These are phyloP conservation scores for Colletotrichum salicis DNA, from an alignment of 2,329 filamentous ascomycete species.

Conservation along the genomic window DNA sequence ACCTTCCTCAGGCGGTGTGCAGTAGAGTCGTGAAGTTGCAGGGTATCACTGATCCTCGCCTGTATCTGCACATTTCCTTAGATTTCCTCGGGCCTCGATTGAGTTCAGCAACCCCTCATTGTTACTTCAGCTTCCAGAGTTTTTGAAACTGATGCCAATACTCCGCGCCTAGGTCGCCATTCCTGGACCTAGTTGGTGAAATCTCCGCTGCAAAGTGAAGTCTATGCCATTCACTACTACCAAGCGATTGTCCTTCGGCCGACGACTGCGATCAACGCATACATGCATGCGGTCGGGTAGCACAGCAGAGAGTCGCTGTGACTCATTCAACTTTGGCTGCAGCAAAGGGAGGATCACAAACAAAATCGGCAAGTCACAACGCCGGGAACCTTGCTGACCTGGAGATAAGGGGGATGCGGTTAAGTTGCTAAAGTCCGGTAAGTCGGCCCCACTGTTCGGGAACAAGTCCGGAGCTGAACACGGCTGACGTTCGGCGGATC, in stretches of 20 bases:
- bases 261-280: neutral
- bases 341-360: neutral
- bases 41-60: neutral
- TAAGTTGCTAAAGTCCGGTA: conserved; percentile 24
- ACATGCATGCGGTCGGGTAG: neutral
- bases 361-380: neutral
- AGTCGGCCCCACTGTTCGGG: conserved; percentile 9
- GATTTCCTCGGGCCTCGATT: neutral
- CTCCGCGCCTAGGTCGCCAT: neutral
- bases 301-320: neutral
- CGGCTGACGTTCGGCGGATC: neutral
- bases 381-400: neutral
- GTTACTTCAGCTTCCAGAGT: neutral
- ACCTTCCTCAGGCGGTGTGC: neutral
- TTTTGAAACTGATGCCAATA: neutral
- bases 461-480: neutral
- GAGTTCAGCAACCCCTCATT: neutral
- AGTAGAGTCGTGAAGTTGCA: neutral
- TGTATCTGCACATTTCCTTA: neutral
- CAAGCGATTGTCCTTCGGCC: neutral
- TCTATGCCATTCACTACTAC: too few relatives aligned
- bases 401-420: neutral
- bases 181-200: neutral
- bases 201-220: neutral
- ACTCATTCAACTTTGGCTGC: neutral